Evolutionary conservation across 495 filamentous ascomycete species (phyloP).

Genomic region (Tetracladium setigerum): DNA sequence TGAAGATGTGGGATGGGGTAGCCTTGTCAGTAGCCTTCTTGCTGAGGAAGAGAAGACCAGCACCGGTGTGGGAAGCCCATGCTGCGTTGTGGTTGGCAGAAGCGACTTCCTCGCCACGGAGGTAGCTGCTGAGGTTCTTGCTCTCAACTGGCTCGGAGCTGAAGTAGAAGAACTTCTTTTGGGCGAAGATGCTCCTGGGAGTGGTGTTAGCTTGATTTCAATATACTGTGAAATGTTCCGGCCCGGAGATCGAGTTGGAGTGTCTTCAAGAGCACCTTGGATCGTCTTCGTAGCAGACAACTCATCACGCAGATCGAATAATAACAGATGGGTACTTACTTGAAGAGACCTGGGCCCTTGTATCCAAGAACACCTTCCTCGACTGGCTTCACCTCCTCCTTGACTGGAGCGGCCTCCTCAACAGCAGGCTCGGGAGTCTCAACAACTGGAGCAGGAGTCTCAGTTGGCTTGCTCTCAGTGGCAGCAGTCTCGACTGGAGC

Average conservation of each 20-base stretch:
- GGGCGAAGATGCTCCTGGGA: slow-evolving; percentile 52
- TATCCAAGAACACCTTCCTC: slow-evolving; percentile 67
- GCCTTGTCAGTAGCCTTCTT: slow-evolving; percentile 75
- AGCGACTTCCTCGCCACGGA: slow-evolving; percentile 70
- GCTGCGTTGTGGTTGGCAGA: slow-evolving; percentile 72
- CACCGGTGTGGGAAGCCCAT: slow-evolving; percentile 89
- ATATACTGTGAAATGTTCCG: too few relatives aligned
- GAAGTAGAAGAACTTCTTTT: slow-evolving; percentile 91
- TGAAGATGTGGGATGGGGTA: slow-evolving; percentile 72
- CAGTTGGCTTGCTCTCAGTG: slow-evolving; percentile 40
- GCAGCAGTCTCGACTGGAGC: slow-evolving; percentile 44
- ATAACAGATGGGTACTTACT: slow-evolving; percentile 52
- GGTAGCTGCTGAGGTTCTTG: slow-evolving; percentile 65
- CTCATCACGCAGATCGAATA: slow-evolving; percentile 19
- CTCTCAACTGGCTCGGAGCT: slow-evolving; percentile 69
- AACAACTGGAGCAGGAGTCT: slow-evolving; percentile 29
- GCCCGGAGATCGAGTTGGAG: not conserved
- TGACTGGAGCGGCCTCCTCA: slow-evolving; percentile 23
- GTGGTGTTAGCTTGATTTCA: slow-evolving; percentile 12
- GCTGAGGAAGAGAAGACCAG: slow-evolving; percentile 87
- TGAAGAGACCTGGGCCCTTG: slow-evolving; percentile 84
- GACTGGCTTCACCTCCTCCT: slow-evolving; percentile 35
- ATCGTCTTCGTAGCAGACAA: slow-evolving; percentile 37
- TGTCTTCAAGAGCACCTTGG: not conserved
- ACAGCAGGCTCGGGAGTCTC: slow-evolving; percentile 42